Conservation (phyloP, 169 alveolate species). For the Cryptosporidium felis region DNA sequence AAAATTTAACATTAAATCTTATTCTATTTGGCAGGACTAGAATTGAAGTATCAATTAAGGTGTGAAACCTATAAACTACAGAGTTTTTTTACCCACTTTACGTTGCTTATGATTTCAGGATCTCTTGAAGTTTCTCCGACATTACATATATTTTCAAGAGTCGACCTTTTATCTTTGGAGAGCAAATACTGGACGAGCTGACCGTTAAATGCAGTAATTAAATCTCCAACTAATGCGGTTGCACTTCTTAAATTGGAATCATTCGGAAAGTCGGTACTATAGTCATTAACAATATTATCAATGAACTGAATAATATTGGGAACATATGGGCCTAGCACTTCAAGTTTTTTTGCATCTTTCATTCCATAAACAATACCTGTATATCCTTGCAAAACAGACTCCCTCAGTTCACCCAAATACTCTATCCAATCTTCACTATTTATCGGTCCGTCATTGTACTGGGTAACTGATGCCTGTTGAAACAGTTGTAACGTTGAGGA, state of each 20-base stretch:
- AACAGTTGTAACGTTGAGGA: conserved; percentile 82
- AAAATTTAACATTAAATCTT: too few relatives aligned
- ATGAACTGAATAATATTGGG: conserved; percentile 83
- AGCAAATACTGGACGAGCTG: conserved; percentile 57
- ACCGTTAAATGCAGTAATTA: conserved; percentile 68
- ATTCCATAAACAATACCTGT: conserved; percentile 88
- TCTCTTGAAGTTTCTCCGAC: conserved; percentile 54
- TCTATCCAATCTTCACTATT: conserved; percentile 90
- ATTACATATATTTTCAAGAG: conserved; percentile 41
- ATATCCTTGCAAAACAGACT: conserved; percentile 86
- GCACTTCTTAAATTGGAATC: conserved; percentile 55
- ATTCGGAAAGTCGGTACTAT: conserved; percentile 61
- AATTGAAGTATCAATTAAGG: too few relatives aligned
- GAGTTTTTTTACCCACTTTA: conserved; percentile 62
- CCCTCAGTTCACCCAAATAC: conserved; percentile 88
- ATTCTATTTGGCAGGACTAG: too few relatives aligned
- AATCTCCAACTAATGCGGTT: conserved; percentile 53
- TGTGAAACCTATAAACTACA: conserved; percentile 16
- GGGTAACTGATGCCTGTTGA: conserved; percentile 86
- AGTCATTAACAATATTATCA: conserved; percentile 72
- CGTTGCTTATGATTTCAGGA: conserved; percentile 48
- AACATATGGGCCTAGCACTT: conserved; percentile 80
- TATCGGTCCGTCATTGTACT: conserved; percentile 85
- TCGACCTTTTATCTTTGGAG: conserved; percentile 33
- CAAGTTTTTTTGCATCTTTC: conserved; percentile 84